A percentile compares a stretch with the other conserved stretches of the same genome.
Evolutionary conservation across 495 filamentous ascomycete species (phyloP).

Genomic region (Friedmanniomyces simplex): DNA sequence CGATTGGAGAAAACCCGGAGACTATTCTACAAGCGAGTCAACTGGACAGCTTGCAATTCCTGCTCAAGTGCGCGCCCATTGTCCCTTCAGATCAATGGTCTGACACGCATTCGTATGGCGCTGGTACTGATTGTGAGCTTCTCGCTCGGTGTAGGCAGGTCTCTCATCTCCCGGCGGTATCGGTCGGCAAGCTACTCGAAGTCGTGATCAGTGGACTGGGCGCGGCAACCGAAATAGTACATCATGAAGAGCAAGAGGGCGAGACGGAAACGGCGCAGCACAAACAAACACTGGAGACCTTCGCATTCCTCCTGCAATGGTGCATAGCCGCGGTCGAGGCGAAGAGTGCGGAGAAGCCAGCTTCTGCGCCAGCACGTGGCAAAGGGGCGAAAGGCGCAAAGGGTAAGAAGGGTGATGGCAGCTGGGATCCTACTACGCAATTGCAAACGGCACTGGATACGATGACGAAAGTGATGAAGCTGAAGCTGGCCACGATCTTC

Average conservation of each 20-base stretch:
- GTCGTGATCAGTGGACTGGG: constrained; percentile 86
- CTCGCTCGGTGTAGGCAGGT: constrained; percentile 66
- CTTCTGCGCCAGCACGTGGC: constrained; percentile 50
- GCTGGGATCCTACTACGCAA: constrained; percentile 81
- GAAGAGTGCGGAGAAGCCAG: constrained; percentile 80
- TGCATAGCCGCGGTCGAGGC: constrained; percentile 83
- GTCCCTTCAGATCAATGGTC: constrained; percentile 40
- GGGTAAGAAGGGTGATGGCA: constrained; percentile 62
- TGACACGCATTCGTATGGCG: constrained; percentile 25
- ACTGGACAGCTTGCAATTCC: constrained; percentile 88
- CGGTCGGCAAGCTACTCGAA: constrained; percentile 88
- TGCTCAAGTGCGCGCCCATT: constrained; percentile 85
- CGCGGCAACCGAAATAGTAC: constrained; percentile 76
- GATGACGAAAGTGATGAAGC: constrained; percentile 91
- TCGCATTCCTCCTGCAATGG: constrained; percentile 92
- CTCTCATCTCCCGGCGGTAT: constrained; percentile 65
- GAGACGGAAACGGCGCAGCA: constrained; percentile 60
- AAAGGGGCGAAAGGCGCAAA: constrained; percentile 71
- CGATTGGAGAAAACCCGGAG: constrained; percentile 83
- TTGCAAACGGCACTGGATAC: constrained; percentile 78
- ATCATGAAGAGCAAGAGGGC: constrained; percentile 65
- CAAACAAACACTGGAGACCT: constrained; percentile 85
- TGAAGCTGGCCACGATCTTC: constrained; percentile 87
- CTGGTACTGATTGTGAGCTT: constrained; percentile 50
- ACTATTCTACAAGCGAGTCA: constrained; percentile 63